Evolutionary conservation across 768 basidiomycete genomes (phyloP).

Genomic region (Mycena maculata): DNA sequence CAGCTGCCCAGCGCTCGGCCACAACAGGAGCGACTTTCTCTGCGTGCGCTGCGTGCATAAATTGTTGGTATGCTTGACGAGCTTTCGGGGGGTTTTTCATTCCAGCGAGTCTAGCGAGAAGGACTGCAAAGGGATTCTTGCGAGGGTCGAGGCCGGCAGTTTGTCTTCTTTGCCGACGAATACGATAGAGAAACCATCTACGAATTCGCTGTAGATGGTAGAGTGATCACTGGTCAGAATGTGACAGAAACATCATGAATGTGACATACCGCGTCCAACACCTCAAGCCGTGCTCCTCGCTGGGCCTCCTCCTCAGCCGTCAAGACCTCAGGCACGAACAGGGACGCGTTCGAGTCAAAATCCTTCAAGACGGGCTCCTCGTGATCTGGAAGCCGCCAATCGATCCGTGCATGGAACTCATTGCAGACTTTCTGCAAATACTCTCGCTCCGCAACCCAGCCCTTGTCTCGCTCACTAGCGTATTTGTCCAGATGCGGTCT

Average conservation of each 20-base stretch:
- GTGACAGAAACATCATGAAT: not conserved
- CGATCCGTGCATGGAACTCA: not conserved
- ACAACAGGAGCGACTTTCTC: not conserved
- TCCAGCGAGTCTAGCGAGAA: conserved; percentile 9
- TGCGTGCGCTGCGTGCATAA: not conserved
- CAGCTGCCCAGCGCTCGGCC: not conserved
- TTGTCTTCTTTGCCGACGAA: not conserved
- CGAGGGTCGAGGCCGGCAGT: not conserved
- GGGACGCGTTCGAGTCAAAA: not conserved
- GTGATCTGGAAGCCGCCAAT: not conserved
- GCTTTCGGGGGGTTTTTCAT: not conserved
- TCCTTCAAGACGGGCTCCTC: not conserved
- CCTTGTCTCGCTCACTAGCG: not conserved
- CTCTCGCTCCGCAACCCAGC: not conserved
- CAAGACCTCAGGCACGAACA: not conserved
- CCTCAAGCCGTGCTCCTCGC: not conserved
- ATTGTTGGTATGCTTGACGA: conserved; percentile 25
- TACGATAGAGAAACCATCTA: conserved; percentile 5
- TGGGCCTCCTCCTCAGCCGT: not conserved
- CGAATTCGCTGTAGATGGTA: conserved; percentile 18
- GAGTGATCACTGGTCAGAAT: not conserved
- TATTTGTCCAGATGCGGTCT: not conserved
- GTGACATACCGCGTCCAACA: not conserved
- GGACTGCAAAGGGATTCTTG: conserved; percentile 17
- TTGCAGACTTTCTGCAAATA: not conserved